Conservation (phyloP, 352 stramenopile genomes). For the Thalassiosira sp. region DNA sequence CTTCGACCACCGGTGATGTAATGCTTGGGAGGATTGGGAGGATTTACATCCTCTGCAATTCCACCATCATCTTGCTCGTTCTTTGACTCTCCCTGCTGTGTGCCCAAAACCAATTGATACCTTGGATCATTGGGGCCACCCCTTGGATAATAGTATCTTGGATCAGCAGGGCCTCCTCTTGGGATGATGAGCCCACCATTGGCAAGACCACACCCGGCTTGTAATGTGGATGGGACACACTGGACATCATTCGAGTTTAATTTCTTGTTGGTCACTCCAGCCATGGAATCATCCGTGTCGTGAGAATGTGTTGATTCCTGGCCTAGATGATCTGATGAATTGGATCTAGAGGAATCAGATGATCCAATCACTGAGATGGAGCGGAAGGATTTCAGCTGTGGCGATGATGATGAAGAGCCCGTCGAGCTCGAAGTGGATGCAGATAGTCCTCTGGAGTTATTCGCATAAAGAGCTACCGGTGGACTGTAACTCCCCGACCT, state of each 20-base stretch:
- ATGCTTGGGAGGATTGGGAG: constrained; percentile 12
- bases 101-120: constrained; percentile 42
- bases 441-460: not conserved
- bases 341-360: constrained; percentile 24
- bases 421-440: constrained; percentile 16
- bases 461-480: constrained; percentile 17
- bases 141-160: constrained; percentile 10
- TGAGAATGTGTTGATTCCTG: constrained; percentile 1
- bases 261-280: constrained; percentile 2
- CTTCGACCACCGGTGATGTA: not conserved
- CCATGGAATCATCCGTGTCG: constrained; percentile 14
- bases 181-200: constrained; percentile 45
- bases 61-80: not conserved
- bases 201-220: constrained; percentile 18
- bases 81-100: not conserved
- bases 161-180: constrained; percentile 27
- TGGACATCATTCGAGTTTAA: constrained; percentile 21
- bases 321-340: constrained; percentile 21
- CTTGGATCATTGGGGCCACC: constrained; percentile 15
- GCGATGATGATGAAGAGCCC: constrained; percentile 6
- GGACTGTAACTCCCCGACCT: constrained; percentile 44
- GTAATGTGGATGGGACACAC: constrained; percentile 33
- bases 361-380: constrained; percentile 48
- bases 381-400: constrained; percentile 35
- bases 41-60: constrained; percentile 6